Percentiles rank a stretch among this genome's conserved stretches.
These are phyloP conservation scores for Fusarium verrucosum DNA, from an alignment of 2,329 filamentous ascomycete genomes.

Conservation along the genomic window DNA sequence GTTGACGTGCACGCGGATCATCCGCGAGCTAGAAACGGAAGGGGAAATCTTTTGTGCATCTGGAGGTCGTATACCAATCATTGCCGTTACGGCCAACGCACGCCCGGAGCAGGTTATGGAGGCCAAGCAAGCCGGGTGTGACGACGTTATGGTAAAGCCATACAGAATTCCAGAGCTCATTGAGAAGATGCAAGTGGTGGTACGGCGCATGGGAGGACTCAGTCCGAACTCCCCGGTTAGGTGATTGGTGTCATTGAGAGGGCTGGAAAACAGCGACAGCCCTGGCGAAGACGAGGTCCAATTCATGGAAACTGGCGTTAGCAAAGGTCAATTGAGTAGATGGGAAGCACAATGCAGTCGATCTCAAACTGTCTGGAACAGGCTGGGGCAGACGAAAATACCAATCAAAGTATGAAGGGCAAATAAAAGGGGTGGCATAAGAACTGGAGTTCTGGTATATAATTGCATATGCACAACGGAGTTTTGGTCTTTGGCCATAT, in stretches of 20 bases:
- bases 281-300: neutral
- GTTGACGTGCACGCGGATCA: constrained; percentile 70
- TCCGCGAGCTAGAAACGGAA: constrained; percentile 67
- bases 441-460: constrained; percentile 29
- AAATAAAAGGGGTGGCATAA: constrained; percentile 11
- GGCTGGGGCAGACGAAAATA: neutral
- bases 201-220: constrained; percentile 47
- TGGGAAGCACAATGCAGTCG: neutral
- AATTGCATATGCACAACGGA: constrained; percentile 2
- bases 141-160: constrained; percentile 77
- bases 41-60: constrained; percentile 58
- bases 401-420: neutral
- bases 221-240: constrained; percentile 44
- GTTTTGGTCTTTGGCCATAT: constrained; percentile 4
- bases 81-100: constrained; percentile 74
- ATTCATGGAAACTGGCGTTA: neutral
- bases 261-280: constrained; percentile 34
- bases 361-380: neutral
- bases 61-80: constrained; percentile 67
- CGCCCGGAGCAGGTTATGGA: constrained; percentile 67
- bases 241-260: constrained; percentile 18
- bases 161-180: constrained; percentile 71
- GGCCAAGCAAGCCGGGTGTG: constrained; percentile 62
- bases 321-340: neutral
- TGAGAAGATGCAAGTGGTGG: constrained; percentile 65